These are phyloP conservation scores for Pseudonitzschia multiseries DNA, from an alignment of 108 stramenopile genomes.

Conservation along the genomic window DNA sequence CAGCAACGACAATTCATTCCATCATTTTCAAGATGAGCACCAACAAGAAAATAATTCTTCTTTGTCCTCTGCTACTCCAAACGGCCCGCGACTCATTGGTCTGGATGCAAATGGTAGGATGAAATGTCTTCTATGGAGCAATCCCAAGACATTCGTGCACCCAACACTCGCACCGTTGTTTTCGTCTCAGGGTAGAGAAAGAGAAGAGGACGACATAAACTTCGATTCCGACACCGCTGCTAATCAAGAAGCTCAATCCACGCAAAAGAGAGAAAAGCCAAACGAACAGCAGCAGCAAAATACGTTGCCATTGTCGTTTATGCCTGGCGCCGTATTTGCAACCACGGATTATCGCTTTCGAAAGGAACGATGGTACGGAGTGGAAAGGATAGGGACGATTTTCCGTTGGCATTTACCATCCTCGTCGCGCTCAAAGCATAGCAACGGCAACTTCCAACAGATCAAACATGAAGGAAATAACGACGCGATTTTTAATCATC, in stretches of 20 bases:
- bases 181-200: neutral
- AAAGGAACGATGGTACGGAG: slow-evolving; percentile 10
- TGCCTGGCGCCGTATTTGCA: neutral
- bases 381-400: slow-evolving; percentile 4
- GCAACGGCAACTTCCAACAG: neutral
- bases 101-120: slow-evolving; percentile 5
- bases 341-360: slow-evolving; percentile 11
- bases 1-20: too few relatives aligned
- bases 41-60: neutral
- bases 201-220: neutral
- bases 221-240: neutral
- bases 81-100: neutral
- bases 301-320: neutral
- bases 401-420: slow-evolving; percentile 3
- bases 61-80: neutral
- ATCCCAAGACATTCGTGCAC: neutral
- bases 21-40: neutral
- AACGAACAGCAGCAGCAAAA: neutral
- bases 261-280: neutral
- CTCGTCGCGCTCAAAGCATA: neutral
- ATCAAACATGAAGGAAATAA: neutral
- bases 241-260: neutral
- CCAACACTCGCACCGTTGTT: slow-evolving; percentile 4
- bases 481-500: neutral
- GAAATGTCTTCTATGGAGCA: slow-evolving; percentile 5